A percentile compares a stretch with the other conserved stretches of the same genome.
Conservation (phyloP, 2,329 filamentous ascomycete genomes). For the Neonectria faginata region DNA sequence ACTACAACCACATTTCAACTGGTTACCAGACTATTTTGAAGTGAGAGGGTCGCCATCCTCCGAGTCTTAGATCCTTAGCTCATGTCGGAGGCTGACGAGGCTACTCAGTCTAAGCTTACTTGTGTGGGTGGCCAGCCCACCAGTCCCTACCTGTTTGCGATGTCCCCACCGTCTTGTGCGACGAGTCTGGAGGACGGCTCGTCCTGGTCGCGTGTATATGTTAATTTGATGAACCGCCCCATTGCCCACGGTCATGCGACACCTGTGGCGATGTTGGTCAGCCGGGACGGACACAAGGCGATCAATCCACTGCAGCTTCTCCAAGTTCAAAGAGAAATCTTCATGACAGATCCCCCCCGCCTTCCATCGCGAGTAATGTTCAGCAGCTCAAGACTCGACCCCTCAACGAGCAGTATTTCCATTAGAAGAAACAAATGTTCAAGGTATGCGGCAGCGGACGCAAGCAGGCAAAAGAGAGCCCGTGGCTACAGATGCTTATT, state of each 20-base stretch:
- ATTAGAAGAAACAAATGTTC: slow-evolving; percentile 45
- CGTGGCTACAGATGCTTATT: slow-evolving; percentile 44
- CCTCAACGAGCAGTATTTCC: slow-evolving; percentile 20
- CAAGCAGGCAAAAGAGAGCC: slow-evolving; percentile 31
- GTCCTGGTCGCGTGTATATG: slow-evolving; percentile 13
- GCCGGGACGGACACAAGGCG: background rate
- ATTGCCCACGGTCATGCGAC: slow-evolving; percentile 23
- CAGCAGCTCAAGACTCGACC: slow-evolving; percentile 12
- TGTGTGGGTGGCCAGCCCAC: slow-evolving; percentile 14
- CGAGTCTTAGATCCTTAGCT: slow-evolving; percentile 5
- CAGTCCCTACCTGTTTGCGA: slow-evolving; percentile 13
- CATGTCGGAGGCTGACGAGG: slow-evolving; percentile 23
- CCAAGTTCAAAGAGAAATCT: background rate
- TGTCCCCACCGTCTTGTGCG: slow-evolving; percentile 8
- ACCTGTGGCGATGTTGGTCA: slow-evolving; percentile 17
- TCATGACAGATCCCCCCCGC: background rate
- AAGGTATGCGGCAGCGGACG: slow-evolving; percentile 30
- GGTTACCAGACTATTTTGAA: slow-evolving; percentile 8
- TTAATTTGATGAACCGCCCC: slow-evolving; percentile 19
- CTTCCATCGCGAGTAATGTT: slow-evolving; percentile 11
- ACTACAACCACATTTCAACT: background rate
- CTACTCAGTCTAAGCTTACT: slow-evolving; percentile 14
- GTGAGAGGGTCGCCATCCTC: slow-evolving; percentile 13
- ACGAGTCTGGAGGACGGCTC: slow-evolving; percentile 12
- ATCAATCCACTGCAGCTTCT: background rate